Conservation (phyloP, 2,329 filamentous ascomycete species). For the Diaporthe citri region DNA sequence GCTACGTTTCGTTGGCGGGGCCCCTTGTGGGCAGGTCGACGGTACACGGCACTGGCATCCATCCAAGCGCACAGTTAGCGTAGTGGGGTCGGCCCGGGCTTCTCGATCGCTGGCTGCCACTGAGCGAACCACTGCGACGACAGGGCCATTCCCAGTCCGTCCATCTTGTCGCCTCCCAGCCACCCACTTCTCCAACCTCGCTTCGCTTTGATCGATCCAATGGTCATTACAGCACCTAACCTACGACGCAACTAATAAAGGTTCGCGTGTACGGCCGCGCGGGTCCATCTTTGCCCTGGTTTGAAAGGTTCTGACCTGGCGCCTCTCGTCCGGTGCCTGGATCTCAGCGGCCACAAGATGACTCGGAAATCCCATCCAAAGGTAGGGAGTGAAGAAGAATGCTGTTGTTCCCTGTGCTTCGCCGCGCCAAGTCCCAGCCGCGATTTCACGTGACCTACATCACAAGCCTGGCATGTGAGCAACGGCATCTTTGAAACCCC, state of each 20-base stretch:
- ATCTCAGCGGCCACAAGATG: background rate
- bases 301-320: background rate
- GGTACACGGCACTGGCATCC: slow-evolving; percentile 5
- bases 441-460: slow-evolving; percentile 21
- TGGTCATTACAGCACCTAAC: background rate
- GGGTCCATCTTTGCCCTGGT: background rate
- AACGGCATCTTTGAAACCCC: background rate
- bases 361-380: background rate
- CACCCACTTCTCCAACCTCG: slow-evolving; percentile 21
- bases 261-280: background rate
- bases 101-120: slow-evolving; percentile 15
- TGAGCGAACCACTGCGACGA: background rate
- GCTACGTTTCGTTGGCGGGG: slow-evolving; percentile 8
- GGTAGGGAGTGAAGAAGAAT: background rate
- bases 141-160: slow-evolving; percentile 28
- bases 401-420: slow-evolving; percentile 1
- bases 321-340: background rate
- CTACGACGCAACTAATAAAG: background rate
- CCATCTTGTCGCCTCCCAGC: slow-evolving; percentile 7
- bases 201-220: slow-evolving; percentile 6
- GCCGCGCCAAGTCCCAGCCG: slow-evolving; percentile 9
- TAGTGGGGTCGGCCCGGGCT: slow-evolving; percentile 27
- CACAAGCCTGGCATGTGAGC: background rate
- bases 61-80: background rate
- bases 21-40: background rate